Conservation (phyloP, 108 stramenopile species). For the Pseudonitzschia delicatissima region DNA sequence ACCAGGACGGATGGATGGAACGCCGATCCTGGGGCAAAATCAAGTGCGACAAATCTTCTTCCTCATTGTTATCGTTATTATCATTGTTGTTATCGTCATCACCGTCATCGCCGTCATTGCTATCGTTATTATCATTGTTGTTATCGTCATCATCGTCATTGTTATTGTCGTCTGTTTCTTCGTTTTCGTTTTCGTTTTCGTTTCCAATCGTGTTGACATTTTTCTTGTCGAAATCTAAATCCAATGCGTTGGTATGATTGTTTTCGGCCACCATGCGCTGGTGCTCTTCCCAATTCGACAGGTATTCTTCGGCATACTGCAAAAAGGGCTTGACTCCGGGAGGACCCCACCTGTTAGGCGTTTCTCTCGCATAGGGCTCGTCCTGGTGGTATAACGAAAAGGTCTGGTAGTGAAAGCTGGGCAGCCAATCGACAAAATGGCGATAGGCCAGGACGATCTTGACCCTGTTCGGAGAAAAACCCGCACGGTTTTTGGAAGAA, state of each 20-base stretch:
- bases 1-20: conserved; percentile 8
- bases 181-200: neutral
- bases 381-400: no score
- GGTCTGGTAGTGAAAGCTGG: conserved; percentile 2
- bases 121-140: no score
- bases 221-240: no score
- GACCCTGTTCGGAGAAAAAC: neutral
- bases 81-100: neutral
- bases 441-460: conserved; percentile 1
- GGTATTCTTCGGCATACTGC: neutral
- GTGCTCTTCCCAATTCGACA: conserved; percentile 3
- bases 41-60: neutral
- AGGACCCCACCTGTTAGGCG: no score
- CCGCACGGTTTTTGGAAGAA: neutral
- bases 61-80: neutral
- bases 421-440: conserved; percentile 9
- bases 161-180: neutral
- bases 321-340: neutral
- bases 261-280: neutral
- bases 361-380: no score
- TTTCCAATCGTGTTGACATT: neutral
- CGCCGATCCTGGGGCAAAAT: neutral
- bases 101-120: no score
- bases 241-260: neutral
- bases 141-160: neutral